Conservation (phyloP, 148 eudicot genomes). For the Silene conica region DNA sequence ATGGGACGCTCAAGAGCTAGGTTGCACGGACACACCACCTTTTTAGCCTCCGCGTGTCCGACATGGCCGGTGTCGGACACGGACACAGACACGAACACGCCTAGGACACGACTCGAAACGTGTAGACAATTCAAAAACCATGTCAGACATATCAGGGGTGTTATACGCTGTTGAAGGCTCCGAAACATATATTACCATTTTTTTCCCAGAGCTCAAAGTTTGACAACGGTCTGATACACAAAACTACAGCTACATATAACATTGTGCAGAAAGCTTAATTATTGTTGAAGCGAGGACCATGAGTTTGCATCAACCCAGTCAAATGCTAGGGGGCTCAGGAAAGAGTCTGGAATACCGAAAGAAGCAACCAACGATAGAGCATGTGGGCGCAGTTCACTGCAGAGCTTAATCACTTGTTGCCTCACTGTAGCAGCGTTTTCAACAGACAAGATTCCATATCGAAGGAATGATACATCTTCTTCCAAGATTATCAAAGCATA, state of each 20-base stretch:
- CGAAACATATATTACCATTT: no score
- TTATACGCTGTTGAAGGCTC: no score
- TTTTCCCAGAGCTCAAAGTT: no score
- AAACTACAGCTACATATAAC: background rate
- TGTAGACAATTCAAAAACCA: no score
- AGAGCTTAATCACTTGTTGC: constrained; percentile 64
- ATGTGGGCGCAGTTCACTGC: constrained; percentile 80
- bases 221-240: no score
- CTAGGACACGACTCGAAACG: no score
- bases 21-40: no score
- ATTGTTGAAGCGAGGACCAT: constrained; percentile 43
- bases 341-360: constrained; percentile 70
- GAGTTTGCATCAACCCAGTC: constrained; percentile 71
- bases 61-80: no score
- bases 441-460: constrained; percentile 67
- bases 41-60: no score
- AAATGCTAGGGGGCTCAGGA: constrained; percentile 64
- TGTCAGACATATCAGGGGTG: no score
- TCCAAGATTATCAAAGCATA: constrained; percentile 70
- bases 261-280: background rate
- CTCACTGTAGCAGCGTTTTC: constrained; percentile 69
- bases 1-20: no score
- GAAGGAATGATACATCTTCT: constrained; percentile 86
- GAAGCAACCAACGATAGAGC: constrained; percentile 64
- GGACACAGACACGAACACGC: no score